Percentiles rank a stretch among this genome's conserved stretches.
phyloP scores from a whole-genome alignment of 495 filamentous ascomycete genomes.

The Talaromyces ruber region DNA sequence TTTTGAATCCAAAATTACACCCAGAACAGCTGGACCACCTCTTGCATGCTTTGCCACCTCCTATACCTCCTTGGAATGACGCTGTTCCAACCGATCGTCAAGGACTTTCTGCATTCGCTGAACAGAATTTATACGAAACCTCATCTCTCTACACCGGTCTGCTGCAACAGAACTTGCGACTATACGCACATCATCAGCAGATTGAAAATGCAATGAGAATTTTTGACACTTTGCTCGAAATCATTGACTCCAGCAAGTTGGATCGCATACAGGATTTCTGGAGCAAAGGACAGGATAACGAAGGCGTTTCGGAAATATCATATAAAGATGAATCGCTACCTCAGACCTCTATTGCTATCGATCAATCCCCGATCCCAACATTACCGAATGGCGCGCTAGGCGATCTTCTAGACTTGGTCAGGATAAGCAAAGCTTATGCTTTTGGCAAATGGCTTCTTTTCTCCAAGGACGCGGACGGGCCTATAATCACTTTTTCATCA shows the following conservation, averaged over 20 bases:
- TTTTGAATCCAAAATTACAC: constrained; percentile 26
- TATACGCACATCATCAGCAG: constrained; percentile 16
- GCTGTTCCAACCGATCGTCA: constrained; percentile 12
- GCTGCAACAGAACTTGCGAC: constrained; percentile 27
- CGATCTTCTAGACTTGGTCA: constrained; percentile 44
- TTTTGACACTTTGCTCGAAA: constrained; percentile 27
- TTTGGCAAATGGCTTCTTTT: constrained; percentile 50
- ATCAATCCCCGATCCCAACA: constrained; percentile 30
- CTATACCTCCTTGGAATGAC: constrained; percentile 30
- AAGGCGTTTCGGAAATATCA: constrained; percentile 2
- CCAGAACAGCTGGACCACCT: constrained; percentile 31
- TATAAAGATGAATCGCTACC: constrained; percentile 10
- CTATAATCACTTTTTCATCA: constrained; percentile 33
- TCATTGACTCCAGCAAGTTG: constrained; percentile 31
- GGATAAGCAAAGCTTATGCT: constrained; percentile 30
- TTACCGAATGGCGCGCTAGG: constrained; percentile 41
- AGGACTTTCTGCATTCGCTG: constrained; percentile 15
- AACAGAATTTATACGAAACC: constrained; percentile 27
- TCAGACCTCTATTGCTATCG: constrained; percentile 9
- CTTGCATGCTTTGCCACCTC: constrained; percentile 19
- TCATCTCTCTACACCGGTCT: constrained; percentile 27
- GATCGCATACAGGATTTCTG: constrained; percentile 30
- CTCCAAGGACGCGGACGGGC: constrained; percentile 48
- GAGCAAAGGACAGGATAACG: constrained; percentile 10
- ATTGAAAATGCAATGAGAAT: constrained; percentile 19